Percentiles rank a stretch among this genome's conserved stretches.
Conservation (phyloP, 257 asterid species). For the Capsicum rhomboideum region DNA sequence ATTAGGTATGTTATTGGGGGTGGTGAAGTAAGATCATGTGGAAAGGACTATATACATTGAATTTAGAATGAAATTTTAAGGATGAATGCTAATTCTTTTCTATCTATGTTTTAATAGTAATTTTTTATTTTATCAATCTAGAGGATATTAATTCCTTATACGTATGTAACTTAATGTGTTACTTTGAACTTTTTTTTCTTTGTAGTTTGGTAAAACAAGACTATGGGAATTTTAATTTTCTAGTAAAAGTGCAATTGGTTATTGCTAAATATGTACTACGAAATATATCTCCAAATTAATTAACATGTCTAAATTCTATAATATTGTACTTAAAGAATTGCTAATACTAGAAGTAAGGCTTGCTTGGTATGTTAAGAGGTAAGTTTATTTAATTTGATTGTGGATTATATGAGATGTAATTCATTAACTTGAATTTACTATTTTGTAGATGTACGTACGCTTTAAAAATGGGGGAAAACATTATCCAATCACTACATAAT, state of each 20-base stretch:
- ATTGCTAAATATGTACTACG: neutral
- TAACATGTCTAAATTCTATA: no score
- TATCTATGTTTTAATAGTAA: no score
- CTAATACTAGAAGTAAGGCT: no score
- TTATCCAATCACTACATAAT: no score
- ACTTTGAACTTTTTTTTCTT: neutral
- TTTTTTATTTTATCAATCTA: no score
- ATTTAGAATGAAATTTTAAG: no score
- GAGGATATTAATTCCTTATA: neutral
- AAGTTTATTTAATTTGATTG: neutral
- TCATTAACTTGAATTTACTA: neutral
- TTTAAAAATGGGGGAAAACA: no score
- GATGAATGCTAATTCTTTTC: no score
- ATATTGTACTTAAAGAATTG: neutral
- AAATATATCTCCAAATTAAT: no score
- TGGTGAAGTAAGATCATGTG: no score
- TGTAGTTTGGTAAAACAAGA: neutral
- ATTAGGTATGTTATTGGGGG: neutral
- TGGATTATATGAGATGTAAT: neutral
- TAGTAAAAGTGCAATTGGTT: neutral
- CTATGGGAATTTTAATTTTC: neutral
- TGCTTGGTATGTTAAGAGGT: neutral
- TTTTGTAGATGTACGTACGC: no score
- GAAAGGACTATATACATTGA: no score
- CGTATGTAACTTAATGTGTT: neutral